phyloP scores from a whole-genome alignment of 2,329 filamentous ascomycete species.

The Ascosphaera aggregata region DNA sequence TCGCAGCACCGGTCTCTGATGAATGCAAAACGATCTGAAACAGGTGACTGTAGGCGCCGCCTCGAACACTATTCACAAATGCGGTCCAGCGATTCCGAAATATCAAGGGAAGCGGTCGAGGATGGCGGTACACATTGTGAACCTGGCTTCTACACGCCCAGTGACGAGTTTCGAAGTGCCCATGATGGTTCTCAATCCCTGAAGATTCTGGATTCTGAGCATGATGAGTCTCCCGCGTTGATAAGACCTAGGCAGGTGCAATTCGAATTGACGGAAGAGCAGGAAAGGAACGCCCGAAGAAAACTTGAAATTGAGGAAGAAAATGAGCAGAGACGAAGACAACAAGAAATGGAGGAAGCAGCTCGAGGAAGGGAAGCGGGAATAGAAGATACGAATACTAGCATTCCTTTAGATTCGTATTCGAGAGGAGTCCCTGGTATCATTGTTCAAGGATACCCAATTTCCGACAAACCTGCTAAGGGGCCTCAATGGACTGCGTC shows the following conservation, averaged over 20 bases:
- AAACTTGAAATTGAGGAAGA: constrained; percentile 6
- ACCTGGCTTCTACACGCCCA: not conserved
- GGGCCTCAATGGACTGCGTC: too few species aligned
- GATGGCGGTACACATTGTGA: not conserved
- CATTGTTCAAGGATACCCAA: not conserved
- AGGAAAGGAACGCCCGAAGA: constrained; percentile 24
- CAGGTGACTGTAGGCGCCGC: too few species aligned
- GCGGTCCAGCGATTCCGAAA: not conserved
- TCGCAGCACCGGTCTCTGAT: too few species aligned
- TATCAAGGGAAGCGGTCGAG: not conserved
- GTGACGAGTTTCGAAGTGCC: not conserved
- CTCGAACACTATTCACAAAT: too few species aligned
- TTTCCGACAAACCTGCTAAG: too few species aligned
- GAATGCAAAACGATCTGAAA: too few species aligned
- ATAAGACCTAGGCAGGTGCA: constrained; percentile 19
- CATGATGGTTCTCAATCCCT: not conserved
- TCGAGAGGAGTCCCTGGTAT: not conserved
- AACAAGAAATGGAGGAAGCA: constrained; percentile 3
- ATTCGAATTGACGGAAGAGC: constrained; percentile 34
- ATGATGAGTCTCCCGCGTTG: not conserved
- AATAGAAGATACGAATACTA: not conserved
- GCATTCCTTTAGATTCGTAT: not conserved
- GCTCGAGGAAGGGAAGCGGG: constrained; percentile 2
- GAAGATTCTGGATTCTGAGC: not conserved
- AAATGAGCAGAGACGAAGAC: constrained; percentile 4